Base-by-base conservation (phyloP, 352 stramenopile species). In the Thalassiosira livingstoniorum region DNA sequence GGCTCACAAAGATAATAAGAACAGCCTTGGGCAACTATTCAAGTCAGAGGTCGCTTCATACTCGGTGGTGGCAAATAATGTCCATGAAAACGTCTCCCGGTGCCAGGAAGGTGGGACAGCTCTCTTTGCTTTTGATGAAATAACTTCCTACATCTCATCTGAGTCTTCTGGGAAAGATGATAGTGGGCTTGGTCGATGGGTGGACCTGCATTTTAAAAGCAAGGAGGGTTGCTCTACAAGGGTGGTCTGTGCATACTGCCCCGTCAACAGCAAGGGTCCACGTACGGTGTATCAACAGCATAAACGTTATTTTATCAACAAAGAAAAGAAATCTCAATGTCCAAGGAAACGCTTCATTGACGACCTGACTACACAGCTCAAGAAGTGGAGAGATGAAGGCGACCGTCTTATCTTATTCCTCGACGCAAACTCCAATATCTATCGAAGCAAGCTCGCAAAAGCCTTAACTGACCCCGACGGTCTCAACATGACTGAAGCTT, bases 281-380 rank as follows among this genome's bases (percentile, higher is more conserved):
- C 4, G 53, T 3, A 60, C 78, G 0, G 63, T 25, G 15, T 85
- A 81, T 39, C 78, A 85, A 55, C 77, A 85, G 54, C 67, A 78
- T 7, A 37, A 39, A 10, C 62, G 69, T 2, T 85, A 76, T 4
- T 75, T 64, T n/a, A 61, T 80, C 23, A 35, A 4, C 11, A 65
- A 70, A 4, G 27, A 70, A 15, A 55, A 68, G 37, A 61, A 78
- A 23, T 7, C 25, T 21, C 69, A 47, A 5, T 80, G 70, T 29
- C 77, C 77, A 35, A 25, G 72, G 0, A 45, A 21, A 23, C 34
- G 32, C 7, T 80, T 80, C 39, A 15, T 47, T 42, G 34, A 67
- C 4, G 72, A 80, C 27, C 60, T 73, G 25, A 61, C 67, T 21
- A 39, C 58, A 2, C 13, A 65, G 21, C 27, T 80, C 27, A 25